phyloP scores from a whole-genome alignment of 164 flowering plant species.

The Malania oleifera region DNA sequence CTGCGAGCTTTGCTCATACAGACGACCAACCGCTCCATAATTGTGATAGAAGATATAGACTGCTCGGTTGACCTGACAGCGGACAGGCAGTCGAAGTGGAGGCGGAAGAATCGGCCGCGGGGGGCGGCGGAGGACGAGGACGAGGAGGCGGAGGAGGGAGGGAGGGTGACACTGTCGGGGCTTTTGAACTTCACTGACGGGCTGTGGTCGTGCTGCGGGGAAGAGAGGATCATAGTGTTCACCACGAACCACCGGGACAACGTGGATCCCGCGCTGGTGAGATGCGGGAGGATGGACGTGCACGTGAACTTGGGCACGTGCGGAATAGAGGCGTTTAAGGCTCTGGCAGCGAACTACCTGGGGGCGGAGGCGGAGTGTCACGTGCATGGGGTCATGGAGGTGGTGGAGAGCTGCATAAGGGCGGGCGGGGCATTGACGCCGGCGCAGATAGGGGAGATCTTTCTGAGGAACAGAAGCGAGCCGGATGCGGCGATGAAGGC shows the following conservation, averaged over 20 bases:
- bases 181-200: slow-evolving; percentile 64
- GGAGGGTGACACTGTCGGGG: slow-evolving; percentile 55
- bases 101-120: not conserved
- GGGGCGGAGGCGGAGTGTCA: slow-evolving; percentile 15
- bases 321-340: slow-evolving; percentile 42
- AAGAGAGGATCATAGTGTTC: slow-evolving; percentile 64
- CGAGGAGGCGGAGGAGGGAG: slow-evolving; percentile 24
- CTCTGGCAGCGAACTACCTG: slow-evolving; percentile 40
- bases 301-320: slow-evolving; percentile 48
- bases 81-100: slow-evolving; percentile 20
- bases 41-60: slow-evolving; percentile 75
- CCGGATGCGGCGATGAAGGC: slow-evolving; percentile 45
- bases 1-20: slow-evolving; percentile 47
- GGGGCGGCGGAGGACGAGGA: not conserved
- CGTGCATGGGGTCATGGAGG: slow-evolving; percentile 32
- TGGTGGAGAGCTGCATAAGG: slow-evolving; percentile 42
- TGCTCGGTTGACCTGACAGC: slow-evolving; percentile 57
- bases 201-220: slow-evolving; percentile 73
- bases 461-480: slow-evolving; percentile 42
- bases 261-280: slow-evolving; percentile 52
- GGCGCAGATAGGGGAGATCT: slow-evolving; percentile 54
- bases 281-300: slow-evolving; percentile 68
- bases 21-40: slow-evolving; percentile 52
- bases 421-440: slow-evolving; percentile 52
- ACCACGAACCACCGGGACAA: slow-evolving; percentile 60